phyloP scores from a whole-genome alignment of 2,329 filamentous ascomycete species.

The Leptographium flavum region DNA sequence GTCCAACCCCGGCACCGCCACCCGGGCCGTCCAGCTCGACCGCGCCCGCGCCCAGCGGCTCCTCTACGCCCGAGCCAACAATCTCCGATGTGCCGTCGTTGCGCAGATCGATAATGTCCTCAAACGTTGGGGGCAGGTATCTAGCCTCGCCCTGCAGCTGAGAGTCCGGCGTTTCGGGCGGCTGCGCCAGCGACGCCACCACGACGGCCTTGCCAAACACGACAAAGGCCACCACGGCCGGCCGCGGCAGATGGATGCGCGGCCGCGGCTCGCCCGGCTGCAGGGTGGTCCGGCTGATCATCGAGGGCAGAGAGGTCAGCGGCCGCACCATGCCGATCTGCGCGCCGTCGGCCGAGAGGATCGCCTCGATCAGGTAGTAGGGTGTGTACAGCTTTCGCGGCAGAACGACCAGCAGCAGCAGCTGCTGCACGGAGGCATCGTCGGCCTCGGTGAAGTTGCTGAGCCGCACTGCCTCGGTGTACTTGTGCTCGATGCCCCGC shows the following conservation, averaged over 20 bases:
- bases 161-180: slow-evolving; percentile 57
- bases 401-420: slow-evolving; percentile 48
- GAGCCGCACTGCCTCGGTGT: slow-evolving; percentile 34
- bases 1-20: slow-evolving; percentile 9
- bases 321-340: slow-evolving; percentile 54
- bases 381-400: slow-evolving; percentile 36
- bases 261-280: slow-evolving; percentile 31
- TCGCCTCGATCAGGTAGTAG: slow-evolving; percentile 64
- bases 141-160: slow-evolving; percentile 55
- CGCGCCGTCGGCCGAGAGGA: slow-evolving; percentile 37
- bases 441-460: slow-evolving; percentile 34
- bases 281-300: slow-evolving; percentile 21
- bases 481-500: slow-evolving; percentile 34
- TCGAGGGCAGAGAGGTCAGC: slow-evolving; percentile 47
- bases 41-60: slow-evolving; percentile 29
- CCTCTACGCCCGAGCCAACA: slow-evolving; percentile 49
- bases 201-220: slow-evolving; percentile 68
- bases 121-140: slow-evolving; percentile 54
- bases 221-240: slow-evolving; percentile 67
- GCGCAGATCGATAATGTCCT: slow-evolving; percentile 75
- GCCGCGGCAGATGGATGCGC: slow-evolving; percentile 62
- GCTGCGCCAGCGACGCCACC: slow-evolving; percentile 55
- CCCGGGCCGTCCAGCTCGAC: slow-evolving; percentile 1
- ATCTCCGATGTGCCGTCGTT: slow-evolving; percentile 49
- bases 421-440: slow-evolving; percentile 37